Conservation (phyloP, 1,284 basidiomycete species). For the Naganishia cerealis region DNA sequence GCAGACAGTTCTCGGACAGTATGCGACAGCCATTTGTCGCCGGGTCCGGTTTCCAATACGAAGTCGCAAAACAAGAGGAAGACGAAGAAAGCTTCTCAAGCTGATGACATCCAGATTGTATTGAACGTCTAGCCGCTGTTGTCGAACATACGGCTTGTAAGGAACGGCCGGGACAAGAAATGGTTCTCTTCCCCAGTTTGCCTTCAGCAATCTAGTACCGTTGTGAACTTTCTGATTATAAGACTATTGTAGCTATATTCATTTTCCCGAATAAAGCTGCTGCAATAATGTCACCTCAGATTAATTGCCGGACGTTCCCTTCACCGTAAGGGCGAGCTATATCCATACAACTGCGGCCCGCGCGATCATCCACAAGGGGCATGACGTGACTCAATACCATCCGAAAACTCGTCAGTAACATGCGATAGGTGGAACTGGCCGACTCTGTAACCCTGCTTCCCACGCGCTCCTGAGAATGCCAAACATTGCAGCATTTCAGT, state of each 20-base stretch:
- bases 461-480: conserved; percentile 23
- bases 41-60: background rate
- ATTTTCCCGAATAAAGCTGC: no score
- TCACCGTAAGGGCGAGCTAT: no score
- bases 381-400: background rate
- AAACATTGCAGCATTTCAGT: background rate
- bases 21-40: background rate
- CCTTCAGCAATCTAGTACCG: no score
- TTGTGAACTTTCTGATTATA: no score
- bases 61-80: background rate
- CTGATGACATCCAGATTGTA: conserved; percentile 19
- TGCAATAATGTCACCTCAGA: no score
- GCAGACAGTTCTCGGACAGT: background rate
- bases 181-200: no score
- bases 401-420: background rate
- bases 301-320: no score
- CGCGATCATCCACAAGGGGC: no score
- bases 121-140: background rate
- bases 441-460: conserved; percentile 12
- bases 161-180: no score
- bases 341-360: no score
- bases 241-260: no score
- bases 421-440: conserved; percentile 23
- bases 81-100: background rate
- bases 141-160: no score